Base-by-base conservation (phyloP, 306 rosid genomes). In the Pterocarpus santalinus region DNA sequence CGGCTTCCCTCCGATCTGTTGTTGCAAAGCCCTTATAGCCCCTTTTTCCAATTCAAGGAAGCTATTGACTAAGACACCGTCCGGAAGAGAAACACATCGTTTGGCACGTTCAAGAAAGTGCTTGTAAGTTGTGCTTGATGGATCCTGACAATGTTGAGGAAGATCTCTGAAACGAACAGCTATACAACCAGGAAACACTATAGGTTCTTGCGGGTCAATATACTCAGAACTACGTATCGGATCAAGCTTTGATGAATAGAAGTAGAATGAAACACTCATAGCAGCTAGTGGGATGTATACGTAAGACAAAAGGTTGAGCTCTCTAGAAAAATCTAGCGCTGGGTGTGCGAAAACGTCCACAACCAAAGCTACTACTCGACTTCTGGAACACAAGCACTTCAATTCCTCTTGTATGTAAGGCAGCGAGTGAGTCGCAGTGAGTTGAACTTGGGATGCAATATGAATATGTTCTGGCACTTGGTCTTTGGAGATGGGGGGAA, bases 1-100 rank as follows among this genome's bases (percentile, higher is more conserved):
- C 0, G 73, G 78, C 28, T 2, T 4, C 12, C 51, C 74, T 68
- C 83, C 5, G 7, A n/a, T 65, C 63, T 12, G 34, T 44, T 53
- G 22, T n/a, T 53, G 5, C 65, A 75, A 52, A 8, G 38, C 69
- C 55, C 61, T 84, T 12, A 79, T 34, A 11, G 78, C 33, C 28
- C 60, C 83, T 49, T 7, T n/a, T 68, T 84, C 84, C 35, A 84
- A 36, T 1, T 36, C 81, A 65, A 5, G 32, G 55, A 79, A 84
- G 55, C 81, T 74, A 11, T 79, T 84, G 22, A 85, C 33, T 3
- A 85, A 0, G 11, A 85, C 47, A 2, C 88, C 88, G 49, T 80
- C 76, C 2, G 65, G 76, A 4, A 34, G 33, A 34, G 57, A 62
- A 5, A 44, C 3, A 53, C 58, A 53, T 2, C 52, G 62, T 33